Evolutionary conservation across 75 land plant species (phyloP).

Genomic region (Cupressus sempervirens): DNA sequence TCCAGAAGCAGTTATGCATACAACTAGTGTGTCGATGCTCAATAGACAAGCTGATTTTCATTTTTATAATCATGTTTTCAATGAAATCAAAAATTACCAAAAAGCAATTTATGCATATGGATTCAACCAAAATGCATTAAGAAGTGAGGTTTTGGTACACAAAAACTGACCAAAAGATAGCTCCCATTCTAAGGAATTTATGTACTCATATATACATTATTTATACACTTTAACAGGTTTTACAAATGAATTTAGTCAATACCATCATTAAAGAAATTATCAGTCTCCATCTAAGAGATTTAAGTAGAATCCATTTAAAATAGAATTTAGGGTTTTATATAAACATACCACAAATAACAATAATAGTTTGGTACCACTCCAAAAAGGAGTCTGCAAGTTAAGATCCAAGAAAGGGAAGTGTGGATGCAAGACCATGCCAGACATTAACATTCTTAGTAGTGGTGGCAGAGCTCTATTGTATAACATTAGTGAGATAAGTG

Average conservation of each 20-base stretch:
- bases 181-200: too few relatives aligned
- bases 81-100: not conserved
- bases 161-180: too few relatives aligned
- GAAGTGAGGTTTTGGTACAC: too few relatives aligned
- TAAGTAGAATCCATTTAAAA: not conserved
- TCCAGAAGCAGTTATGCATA: not conserved
- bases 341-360: slow-evolving; percentile 26
- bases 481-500: slow-evolving; percentile 21
- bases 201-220: too few relatives aligned
- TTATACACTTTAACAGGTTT: too few relatives aligned
- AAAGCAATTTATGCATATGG: not conserved
- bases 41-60: not conserved
- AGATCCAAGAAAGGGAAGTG: slow-evolving; percentile 29
- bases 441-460: slow-evolving; percentile 25
- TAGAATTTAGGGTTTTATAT: not conserved
- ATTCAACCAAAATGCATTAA: not conserved
- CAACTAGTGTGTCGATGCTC: not conserved
- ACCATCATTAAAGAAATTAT: too few relatives aligned
- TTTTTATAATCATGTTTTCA: not conserved
- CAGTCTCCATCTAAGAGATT: too few relatives aligned
- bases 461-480: slow-evolving; percentile 13
- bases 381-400: slow-evolving; percentile 34
- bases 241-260: too few relatives aligned
- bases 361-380: slow-evolving; percentile 23
- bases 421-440: slow-evolving; percentile 17